Conservation (phyloP, 1,284 basidiomycete genomes). For the Austroboletus novae-zelandiae region DNA sequence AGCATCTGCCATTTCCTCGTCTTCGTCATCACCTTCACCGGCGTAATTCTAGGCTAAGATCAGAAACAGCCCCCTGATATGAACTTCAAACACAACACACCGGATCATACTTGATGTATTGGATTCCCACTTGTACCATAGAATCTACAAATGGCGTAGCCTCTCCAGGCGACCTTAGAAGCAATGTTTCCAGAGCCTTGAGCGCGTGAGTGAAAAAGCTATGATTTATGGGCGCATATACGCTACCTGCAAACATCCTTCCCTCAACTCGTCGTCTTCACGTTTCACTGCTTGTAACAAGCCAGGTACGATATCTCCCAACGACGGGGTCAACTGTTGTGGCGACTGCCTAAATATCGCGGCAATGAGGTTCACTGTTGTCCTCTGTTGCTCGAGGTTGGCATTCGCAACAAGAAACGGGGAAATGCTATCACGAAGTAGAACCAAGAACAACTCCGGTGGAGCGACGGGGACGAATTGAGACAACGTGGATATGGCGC, state of each 20-base stretch:
- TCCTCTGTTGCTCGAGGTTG: conserved; percentile 66
- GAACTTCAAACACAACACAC: conserved; percentile 44
- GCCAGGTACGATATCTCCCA: conserved; percentile 64
- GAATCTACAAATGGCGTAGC: conserved; percentile 69
- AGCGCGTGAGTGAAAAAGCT: conserved; percentile 4
- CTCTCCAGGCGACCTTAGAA: conserved; percentile 82
- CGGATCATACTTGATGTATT: conserved; percentile 92
- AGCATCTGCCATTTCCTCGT: conserved; percentile 78
- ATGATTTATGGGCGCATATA: conserved; percentile 6
- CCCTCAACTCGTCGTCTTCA: conserved; percentile 80
- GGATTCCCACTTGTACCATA: conserved; percentile 69
- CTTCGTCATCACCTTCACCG: conserved; percentile 73
- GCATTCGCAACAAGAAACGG: conserved; percentile 56
- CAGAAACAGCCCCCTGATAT: neutral
- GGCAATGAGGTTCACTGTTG: conserved; percentile 78
- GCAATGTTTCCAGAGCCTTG: conserved; percentile 76
- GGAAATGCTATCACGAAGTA: conserved; percentile 58
- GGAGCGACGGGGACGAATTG: conserved; percentile 74
- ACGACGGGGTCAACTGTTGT: conserved; percentile 55
- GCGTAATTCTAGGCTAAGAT: conserved; percentile 73
- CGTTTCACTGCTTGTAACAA: conserved; percentile 64
- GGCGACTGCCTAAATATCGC: conserved; percentile 75
- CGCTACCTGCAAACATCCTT: conserved; percentile 69
- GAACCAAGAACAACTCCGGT: conserved; percentile 50
- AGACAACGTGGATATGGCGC: conserved; percentile 82